Percentiles rank a stretch among this genome's conserved stretches.
phyloP scores from a whole-genome alignment of 306 rosid species.

The Clitoria ternatea region DNA sequence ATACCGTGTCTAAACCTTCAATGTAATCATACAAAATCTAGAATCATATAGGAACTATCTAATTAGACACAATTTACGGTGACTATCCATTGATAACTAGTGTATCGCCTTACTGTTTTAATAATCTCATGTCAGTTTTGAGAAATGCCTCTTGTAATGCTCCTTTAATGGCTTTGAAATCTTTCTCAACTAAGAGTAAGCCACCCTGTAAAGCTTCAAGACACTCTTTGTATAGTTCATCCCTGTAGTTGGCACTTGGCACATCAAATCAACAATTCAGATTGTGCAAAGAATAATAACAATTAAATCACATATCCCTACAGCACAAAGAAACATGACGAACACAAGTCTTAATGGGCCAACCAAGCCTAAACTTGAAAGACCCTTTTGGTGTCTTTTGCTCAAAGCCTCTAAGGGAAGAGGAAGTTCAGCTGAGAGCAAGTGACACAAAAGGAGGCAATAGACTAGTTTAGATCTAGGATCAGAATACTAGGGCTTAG shows the following conservation, averaged over 20 bases:
- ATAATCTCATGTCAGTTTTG: constrained; percentile 57
- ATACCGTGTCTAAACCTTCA: constrained; percentile 58
- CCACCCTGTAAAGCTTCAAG: constrained; percentile 78
- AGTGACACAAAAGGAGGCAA: too few relatives aligned
- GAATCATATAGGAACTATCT: constrained; percentile 27
- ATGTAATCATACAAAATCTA: constrained; percentile 32
- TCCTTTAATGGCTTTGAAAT: constrained; percentile 54
- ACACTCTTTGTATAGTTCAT: constrained; percentile 91
- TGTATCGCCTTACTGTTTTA: constrained; percentile 53
- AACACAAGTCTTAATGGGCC: too few relatives aligned
- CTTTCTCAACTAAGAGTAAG: constrained; percentile 50
- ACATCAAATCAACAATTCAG: constrained; percentile 26
- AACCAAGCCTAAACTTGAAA: too few relatives aligned
- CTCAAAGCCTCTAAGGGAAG: too few relatives aligned
- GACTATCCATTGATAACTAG: background rate
- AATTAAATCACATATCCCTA: background rate
- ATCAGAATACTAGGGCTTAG: too few relatives aligned
- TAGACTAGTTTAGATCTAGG: too few relatives aligned
- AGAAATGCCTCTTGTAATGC: constrained; percentile 72
- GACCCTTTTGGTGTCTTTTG: too few relatives aligned
- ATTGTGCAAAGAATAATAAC: background rate
- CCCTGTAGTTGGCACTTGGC: constrained; percentile 46
- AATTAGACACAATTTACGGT: constrained; percentile 5
- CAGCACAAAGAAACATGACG: background rate
- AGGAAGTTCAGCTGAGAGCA: too few relatives aligned